Evolutionary conservation across 1,284 basidiomycete species (phyloP), one percentile per base, ranked within the genome.

Genomic region (Ganoderma boninense): DNA sequence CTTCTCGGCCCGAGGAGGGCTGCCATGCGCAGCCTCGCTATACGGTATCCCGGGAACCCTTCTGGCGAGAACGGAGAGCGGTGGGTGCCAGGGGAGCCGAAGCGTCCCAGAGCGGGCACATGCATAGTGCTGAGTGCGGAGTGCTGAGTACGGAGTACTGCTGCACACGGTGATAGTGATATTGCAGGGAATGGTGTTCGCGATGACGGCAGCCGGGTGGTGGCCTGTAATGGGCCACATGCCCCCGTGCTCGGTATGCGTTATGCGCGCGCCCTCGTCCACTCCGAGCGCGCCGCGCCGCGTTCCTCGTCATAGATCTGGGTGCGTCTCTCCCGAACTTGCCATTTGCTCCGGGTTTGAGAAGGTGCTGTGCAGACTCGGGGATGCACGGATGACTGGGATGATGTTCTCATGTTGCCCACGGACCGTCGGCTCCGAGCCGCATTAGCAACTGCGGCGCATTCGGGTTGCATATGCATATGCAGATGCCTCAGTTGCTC

Each of bases 381-480:
- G 29, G 4, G 29, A 32, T 4, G 29, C 29, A 32, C 29, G 29
- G 29, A 32, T 32, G 29, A 32, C 29, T 32, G 29, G 29, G 29
- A 32, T 32, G 29, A 32, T 32, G 29, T 32, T 32, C 29, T 32
- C 29, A 2, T 32, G 29, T 32, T 32, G 29, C 29, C 29, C 29
- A 32, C 29, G 29, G 29, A 32, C 16, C 29, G 26, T 57, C 56
- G 56, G 56, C 18, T 20, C 56, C 56, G 56, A 64, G 64, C 35
- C 38, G 38, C 38, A 38, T 10, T 38, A 49, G 62, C 44, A 66
- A 49, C 64, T 65, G 66, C 70, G 68, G 69, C 68, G 65, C 62
- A 60, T 65, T 54, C 54, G 16, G n/a, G 66, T 10, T n/a, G n/a
- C n/a, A n/a, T n/a, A n/a, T 29, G 38, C 38, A 6, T 38, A 6